Evolutionary conservation across 345 rosid species (phyloP).

Genomic region (Lepidium didymum): DNA sequence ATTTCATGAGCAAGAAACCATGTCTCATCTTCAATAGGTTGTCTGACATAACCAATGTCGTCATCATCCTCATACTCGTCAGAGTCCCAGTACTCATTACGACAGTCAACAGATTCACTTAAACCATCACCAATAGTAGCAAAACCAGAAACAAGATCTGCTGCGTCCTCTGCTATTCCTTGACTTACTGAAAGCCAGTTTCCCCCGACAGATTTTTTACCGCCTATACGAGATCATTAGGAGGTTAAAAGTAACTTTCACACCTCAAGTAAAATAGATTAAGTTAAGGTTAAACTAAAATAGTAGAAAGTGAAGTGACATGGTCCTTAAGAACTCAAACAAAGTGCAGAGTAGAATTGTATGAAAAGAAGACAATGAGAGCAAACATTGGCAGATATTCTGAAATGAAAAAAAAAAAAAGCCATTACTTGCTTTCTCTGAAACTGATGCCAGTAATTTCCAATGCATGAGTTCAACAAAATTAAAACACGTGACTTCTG

Average conservation of each 20-base stretch:
- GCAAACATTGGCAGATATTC: not conserved
- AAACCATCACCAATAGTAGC: conserved; percentile 96
- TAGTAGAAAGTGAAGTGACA: conserved; percentile 1
- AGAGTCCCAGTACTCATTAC: conserved; percentile 97
- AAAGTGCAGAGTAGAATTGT: not conserved
- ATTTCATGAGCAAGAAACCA: conserved; percentile 99
- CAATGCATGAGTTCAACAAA: not conserved
- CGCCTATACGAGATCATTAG: conserved; percentile 40
- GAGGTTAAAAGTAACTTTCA: conserved; percentile 8
- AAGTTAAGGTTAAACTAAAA: not conserved
- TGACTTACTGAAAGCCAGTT: conserved; percentile 97
- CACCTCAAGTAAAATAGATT: not conserved
- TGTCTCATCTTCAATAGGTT: conserved; percentile 95
- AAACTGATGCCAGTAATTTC: not conserved
- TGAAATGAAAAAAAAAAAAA: not conserved
- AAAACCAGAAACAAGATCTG: conserved; percentile 97
- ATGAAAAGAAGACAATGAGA: not conserved
- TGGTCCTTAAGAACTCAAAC: conserved; percentile 2
- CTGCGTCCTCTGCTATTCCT: conserved; percentile 94
- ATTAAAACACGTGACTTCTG: not conserved
- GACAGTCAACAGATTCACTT: conserved; percentile 87
- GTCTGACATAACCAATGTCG: conserved; percentile 95
- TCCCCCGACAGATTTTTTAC: conserved; percentile 74
- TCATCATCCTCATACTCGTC: conserved; percentile 98
- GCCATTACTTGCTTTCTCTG: not conserved